Evolutionary conservation across 2,329 filamentous ascomycete genomes (phyloP).

Genomic region (Juglanconis sp.): DNA sequence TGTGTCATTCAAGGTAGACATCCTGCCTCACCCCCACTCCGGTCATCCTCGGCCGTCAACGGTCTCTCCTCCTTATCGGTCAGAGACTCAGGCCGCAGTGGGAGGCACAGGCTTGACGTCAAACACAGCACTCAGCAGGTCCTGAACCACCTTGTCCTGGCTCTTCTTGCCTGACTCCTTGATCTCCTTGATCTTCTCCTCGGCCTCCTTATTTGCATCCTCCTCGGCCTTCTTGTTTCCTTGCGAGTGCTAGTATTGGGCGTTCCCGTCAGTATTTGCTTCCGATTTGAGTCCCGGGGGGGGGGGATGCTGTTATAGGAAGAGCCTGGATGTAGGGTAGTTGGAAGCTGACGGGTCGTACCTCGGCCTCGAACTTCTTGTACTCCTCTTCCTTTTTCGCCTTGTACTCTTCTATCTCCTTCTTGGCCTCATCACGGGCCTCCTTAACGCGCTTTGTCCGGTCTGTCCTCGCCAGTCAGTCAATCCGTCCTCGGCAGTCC

Average conservation of each 20-base stretch:
- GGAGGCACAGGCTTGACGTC: constrained; percentile 70
- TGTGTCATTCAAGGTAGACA: background rate
- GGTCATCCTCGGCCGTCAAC: background rate
- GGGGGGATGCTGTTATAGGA: no score
- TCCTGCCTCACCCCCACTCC: background rate
- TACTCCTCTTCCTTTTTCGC: constrained; percentile 89
- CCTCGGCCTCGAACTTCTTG: constrained; percentile 83
- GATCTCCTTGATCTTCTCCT: constrained; percentile 79
- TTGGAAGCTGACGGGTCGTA: constrained; percentile 26
- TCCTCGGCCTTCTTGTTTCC: constrained; percentile 80
- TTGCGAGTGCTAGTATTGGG: constrained; percentile 69
- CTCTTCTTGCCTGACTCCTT: constrained; percentile 74
- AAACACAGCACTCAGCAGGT: constrained; percentile 80
- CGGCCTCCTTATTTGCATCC: constrained; percentile 76
- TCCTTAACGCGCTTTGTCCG: constrained; percentile 97
- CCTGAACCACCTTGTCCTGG: constrained; percentile 75
- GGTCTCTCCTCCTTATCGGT: background rate
- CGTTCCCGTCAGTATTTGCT: constrained; percentile 15
- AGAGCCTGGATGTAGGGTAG: no score
- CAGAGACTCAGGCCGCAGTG: constrained; percentile 21
- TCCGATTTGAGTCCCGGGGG: background rate
- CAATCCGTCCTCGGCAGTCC: background rate
- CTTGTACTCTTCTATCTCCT: constrained; percentile 93
- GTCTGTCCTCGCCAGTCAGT: constrained; percentile 46
- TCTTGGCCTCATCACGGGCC: constrained; percentile 92